Evolutionary conservation across 1,284 basidiomycete genomes (phyloP).

Genomic region (Tilletia setariae): DNA sequence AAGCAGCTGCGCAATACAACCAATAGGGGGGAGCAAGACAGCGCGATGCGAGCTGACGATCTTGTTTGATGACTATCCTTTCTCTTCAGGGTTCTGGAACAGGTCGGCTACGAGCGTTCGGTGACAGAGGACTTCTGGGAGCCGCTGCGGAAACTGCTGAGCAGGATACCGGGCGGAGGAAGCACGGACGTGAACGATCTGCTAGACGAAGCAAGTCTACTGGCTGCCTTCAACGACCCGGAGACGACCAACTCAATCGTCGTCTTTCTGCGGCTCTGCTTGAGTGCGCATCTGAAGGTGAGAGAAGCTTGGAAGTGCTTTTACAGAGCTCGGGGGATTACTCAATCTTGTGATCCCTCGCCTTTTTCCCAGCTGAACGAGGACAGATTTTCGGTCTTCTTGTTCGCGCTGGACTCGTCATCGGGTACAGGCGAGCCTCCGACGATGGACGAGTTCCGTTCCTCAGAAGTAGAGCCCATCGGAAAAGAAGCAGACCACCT

Average conservation of each 20-base stretch:
- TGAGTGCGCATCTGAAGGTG: slow-evolving; percentile 41
- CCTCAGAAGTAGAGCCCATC: slow-evolving; percentile 44
- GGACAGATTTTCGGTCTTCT: slow-evolving; percentile 44
- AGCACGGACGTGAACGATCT: slow-evolving; percentile 24
- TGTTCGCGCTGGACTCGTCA: slow-evolving; percentile 31
- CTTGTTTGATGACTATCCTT: not conserved
- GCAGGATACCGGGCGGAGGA: slow-evolving; percentile 32
- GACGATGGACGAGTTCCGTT: slow-evolving; percentile 41
- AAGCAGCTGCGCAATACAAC: not conserved
- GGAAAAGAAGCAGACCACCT: slow-evolving; percentile 50
- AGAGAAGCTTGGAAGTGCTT: not conserved
- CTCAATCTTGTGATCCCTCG: not conserved
- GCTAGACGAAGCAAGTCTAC: slow-evolving; percentile 31
- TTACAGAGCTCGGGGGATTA: not conserved
- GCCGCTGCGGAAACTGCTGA: slow-evolving; percentile 34
- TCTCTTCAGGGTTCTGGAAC: slow-evolving; percentile 29
- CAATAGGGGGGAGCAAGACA: too few relatives aligned
- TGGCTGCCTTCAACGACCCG: slow-evolving; percentile 42
- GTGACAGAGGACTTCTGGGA: slow-evolving; percentile 42
- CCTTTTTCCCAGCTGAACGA: slow-evolving; percentile 25
- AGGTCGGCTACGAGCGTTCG: slow-evolving; percentile 36
- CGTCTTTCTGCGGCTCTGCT: slow-evolving; percentile 40
- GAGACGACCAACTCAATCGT: slow-evolving; percentile 47
- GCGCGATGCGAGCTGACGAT: too few relatives aligned
- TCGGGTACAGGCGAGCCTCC: slow-evolving; percentile 19